Conservation (phyloP, 768 basidiomycete species). For the Mycena pura region DNA sequence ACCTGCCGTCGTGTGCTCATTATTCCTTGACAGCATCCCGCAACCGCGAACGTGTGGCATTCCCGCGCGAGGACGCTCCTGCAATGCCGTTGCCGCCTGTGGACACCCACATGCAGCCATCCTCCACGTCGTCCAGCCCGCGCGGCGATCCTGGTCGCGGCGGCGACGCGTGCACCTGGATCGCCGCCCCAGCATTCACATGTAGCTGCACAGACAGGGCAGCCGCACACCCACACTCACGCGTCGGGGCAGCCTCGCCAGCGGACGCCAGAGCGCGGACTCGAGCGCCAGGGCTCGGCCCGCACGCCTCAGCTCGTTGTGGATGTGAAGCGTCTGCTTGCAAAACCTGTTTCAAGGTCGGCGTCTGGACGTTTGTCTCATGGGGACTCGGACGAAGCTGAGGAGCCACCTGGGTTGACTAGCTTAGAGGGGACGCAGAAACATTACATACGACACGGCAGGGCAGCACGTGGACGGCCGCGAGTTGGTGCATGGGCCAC, state of each 20-base stretch:
- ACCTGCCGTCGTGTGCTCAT: not conserved
- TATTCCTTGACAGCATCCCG: slow-evolving; percentile 7
- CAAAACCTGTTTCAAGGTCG: slow-evolving; percentile 19
- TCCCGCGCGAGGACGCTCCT: slow-evolving; percentile 15
- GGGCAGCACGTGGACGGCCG: slow-evolving; percentile 10
- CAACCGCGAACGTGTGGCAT: slow-evolving; percentile 20
- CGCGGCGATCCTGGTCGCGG: slow-evolving; percentile 9
- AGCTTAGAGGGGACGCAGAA: too few species aligned
- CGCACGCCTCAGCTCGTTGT: slow-evolving; percentile 23
- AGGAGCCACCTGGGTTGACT: too few species aligned
- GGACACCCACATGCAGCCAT: not conserved
- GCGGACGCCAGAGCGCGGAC: slow-evolving; percentile 15
- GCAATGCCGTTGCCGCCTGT: slow-evolving; percentile 6
- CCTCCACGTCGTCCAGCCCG: not conserved
- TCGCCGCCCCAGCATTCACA: slow-evolving; percentile 15
- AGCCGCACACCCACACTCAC: not conserved
- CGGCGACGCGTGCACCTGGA: slow-evolving; percentile 19
- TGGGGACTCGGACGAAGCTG: slow-evolving; percentile 8
- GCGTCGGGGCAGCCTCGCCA: not conserved
- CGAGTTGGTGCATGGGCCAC: not conserved
- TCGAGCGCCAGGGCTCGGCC: slow-evolving; percentile 16
- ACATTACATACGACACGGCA: slow-evolving; percentile 7
- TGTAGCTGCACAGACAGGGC: not conserved
- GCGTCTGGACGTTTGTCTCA: too few species aligned
- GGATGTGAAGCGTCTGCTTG: slow-evolving; percentile 22